Conservation (phyloP, 345 rosid species). For the Lepidium aucheri region DNA sequence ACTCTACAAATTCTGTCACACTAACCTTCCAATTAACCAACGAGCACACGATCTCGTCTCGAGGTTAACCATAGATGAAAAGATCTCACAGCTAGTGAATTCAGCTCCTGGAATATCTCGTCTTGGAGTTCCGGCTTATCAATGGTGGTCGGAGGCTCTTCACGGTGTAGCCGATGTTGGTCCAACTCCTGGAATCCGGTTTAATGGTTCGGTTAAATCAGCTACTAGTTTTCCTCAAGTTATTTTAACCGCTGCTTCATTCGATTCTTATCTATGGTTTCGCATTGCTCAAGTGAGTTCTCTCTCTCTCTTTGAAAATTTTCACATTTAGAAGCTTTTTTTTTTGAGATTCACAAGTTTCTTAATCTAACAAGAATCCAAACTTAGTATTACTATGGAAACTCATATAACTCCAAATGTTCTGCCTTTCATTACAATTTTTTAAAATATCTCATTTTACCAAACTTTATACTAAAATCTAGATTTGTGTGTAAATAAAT, state of each 20-base stretch:
- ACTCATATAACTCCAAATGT: neutral
- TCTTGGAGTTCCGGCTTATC: conserved; percentile 66
- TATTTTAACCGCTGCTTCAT: conserved; percentile 74
- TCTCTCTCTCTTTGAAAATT: neutral
- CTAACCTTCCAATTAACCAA: conserved; percentile 40
- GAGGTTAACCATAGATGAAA: conserved; percentile 67
- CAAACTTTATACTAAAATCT: neutral
- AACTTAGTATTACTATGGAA: neutral
- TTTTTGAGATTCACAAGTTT: neutral
- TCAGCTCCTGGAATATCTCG: conserved; percentile 61
- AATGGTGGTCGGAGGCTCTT: conserved; percentile 96
- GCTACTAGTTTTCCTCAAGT: conserved; percentile 95
- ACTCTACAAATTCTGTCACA: conserved; percentile 45
- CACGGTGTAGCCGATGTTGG: conserved; percentile 59
- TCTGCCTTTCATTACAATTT: neutral
- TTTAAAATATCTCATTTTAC: too few relatives aligned
- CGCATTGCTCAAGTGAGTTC: conserved; percentile 68
- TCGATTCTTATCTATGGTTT: conserved; percentile 62
- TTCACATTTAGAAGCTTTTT: neutral
- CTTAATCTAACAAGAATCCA: neutral
- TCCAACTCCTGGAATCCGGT: conserved; percentile 35
- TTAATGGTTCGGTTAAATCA: conserved; percentile 43
- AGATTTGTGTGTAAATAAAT: neutral
- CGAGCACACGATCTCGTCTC: conserved; percentile 70
- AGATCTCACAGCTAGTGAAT: conserved; percentile 70